phyloP scores from a whole-genome alignment of 257 asterid genomes.

The Cynanchum wilfordii region DNA sequence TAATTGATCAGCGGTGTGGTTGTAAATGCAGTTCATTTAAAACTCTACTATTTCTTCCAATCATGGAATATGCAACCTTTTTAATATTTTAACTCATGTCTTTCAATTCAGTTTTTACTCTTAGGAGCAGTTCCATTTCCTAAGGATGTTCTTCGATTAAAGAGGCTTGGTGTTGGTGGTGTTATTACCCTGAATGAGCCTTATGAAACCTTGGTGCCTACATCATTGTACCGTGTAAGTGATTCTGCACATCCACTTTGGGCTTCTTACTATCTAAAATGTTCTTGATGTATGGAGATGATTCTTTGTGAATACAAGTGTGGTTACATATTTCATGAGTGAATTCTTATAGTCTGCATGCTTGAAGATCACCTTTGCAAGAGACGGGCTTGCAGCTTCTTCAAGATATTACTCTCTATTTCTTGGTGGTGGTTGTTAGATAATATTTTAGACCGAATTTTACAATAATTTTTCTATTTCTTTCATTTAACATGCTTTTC shows the following conservation, averaged over 20 bases:
- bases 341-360: neutral
- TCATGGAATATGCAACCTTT: neutral
- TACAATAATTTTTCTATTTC: conserved; percentile 1
- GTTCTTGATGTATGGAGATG: neutral
- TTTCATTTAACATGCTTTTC: neutral
- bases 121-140: conserved; percentile 98
- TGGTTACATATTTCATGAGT: neutral
- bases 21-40: neutral
- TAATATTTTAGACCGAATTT: conserved; percentile 2
- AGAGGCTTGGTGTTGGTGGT: conserved; percentile 96
- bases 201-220: conserved; percentile 83
- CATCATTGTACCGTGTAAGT: conserved; percentile 85
- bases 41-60: neutral
- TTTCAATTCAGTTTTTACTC: conserved; percentile 52
- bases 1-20: neutral
- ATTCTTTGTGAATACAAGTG: neutral
- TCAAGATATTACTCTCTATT: neutral
- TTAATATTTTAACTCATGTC: neutral
- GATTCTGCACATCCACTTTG: neutral
- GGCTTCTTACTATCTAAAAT: neutral
- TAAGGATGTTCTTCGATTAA: conserved; percentile 75
- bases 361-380: neutral
- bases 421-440: neutral
- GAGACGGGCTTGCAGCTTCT: neutral
- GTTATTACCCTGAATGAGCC: conserved; percentile 89